Conservation (phyloP, 768 basidiomycete species). For the Mycena chlorophos region DNA sequence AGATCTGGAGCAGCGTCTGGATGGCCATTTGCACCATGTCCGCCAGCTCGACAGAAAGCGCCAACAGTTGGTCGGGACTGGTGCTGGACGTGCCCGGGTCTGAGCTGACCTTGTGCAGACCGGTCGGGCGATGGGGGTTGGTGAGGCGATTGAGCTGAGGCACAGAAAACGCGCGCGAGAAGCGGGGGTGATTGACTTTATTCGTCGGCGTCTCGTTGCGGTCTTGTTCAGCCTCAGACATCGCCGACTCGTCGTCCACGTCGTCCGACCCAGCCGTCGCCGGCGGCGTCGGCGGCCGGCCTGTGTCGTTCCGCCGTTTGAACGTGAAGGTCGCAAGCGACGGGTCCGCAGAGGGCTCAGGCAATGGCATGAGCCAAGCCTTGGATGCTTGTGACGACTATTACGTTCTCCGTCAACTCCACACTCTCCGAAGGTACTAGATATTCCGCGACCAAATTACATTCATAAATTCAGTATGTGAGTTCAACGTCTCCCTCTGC, state of each 20-base stretch:
- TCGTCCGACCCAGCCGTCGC: background rate
- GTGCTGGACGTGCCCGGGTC: slow-evolving; percentile 22
- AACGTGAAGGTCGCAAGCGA: background rate
- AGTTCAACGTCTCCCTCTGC: slow-evolving; percentile 74
- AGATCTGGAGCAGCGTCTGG: slow-evolving; percentile 88
- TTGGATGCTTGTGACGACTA: too few relatives aligned
- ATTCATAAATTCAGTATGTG: slow-evolving; percentile 40
- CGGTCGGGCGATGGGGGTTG: slow-evolving; percentile 55
- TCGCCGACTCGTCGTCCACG: background rate
- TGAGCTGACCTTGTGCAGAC: slow-evolving; percentile 13
- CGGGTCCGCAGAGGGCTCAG: too few relatives aligned
- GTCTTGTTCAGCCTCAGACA: slow-evolving; percentile 24
- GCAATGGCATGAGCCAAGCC: too few relatives aligned
- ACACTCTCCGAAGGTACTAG: slow-evolving; percentile 8
- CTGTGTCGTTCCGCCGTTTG: background rate
- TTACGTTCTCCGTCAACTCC: slow-evolving; percentile 1
- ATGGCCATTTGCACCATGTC: slow-evolving; percentile 89
- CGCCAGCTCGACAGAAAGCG: slow-evolving; percentile 83
- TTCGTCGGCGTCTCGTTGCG: slow-evolving; percentile 21
- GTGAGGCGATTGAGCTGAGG: slow-evolving; percentile 78
- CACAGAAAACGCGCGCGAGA: slow-evolving; percentile 76
- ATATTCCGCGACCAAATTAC: too few relatives aligned
- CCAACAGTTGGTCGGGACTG: slow-evolving; percentile 46
- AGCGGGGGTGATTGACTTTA: slow-evolving; percentile 44
- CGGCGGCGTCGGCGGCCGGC: too few relatives aligned